Evolutionary conservation across 2,329 filamentous ascomycete species (phyloP).

Genomic region (Aureobasidium musti): DNA sequence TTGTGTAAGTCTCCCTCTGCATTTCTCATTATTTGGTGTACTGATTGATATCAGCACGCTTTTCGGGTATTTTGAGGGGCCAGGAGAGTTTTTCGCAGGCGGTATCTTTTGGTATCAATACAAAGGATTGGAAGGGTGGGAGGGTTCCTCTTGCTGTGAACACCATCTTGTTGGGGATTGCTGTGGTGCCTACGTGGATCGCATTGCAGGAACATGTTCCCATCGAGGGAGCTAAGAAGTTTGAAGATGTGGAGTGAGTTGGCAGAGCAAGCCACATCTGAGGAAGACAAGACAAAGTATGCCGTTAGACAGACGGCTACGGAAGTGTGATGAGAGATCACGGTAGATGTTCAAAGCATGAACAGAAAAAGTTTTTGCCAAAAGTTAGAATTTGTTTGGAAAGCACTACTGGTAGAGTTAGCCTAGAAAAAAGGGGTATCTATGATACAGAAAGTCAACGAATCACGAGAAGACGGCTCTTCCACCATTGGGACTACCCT

Average conservation of each 20-base stretch:
- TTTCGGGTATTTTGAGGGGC: conserved; percentile 49
- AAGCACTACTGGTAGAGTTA: not conserved
- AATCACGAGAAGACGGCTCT: conserved; percentile 30
- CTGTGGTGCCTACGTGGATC: conserved; percentile 40
- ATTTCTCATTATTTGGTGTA: not conserved
- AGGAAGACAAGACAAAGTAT: conserved; percentile 25
- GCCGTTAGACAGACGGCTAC: conserved; percentile 18
- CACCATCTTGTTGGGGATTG: conserved; percentile 37
- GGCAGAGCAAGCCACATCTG: not conserved
- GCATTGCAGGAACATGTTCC: conserved; percentile 40
- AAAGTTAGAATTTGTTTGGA: not conserved
- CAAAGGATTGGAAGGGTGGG: conserved; percentile 48
- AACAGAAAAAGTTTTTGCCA: too few species aligned
- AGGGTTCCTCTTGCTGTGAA: conserved; percentile 49
- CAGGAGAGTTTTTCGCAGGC: conserved; percentile 52
- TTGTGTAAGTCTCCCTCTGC: conserved; percentile 39
- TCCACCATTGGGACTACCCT: conserved; percentile 53
- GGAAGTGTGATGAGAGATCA: not conserved
- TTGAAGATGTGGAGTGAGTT: conserved; percentile 1
- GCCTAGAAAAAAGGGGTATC: not conserved
- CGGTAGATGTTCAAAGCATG: not conserved
- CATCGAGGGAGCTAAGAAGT: conserved; percentile 30
- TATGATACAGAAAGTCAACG: not conserved
- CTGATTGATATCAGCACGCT: conserved; percentile 33
- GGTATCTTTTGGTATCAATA: conserved; percentile 49